Evolutionary conservation across 2,329 filamentous ascomycete species (phyloP).

Genomic region (Talaromyces pinophilus): DNA sequence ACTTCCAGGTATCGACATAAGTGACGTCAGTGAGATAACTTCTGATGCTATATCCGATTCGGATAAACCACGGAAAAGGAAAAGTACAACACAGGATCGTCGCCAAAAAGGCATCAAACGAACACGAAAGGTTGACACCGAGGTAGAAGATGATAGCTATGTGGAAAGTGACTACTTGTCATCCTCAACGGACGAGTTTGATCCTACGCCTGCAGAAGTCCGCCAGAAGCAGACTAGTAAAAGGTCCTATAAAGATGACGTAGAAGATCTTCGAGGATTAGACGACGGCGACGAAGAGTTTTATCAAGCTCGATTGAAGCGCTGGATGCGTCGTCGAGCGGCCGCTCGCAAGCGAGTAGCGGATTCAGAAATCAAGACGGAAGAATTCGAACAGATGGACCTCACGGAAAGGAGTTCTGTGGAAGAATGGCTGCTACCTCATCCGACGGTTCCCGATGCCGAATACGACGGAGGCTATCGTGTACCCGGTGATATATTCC

Average conservation of each 20-base stretch:
- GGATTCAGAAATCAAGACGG: slow-evolving; percentile 31
- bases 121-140: slow-evolving; percentile 24
- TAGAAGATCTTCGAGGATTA: slow-evolving; percentile 63
- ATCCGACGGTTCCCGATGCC: slow-evolving; percentile 78
- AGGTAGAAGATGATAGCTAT: slow-evolving; percentile 38
- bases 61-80: slow-evolving; percentile 35
- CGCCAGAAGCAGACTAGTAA: slow-evolving; percentile 30
- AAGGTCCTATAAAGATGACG: slow-evolving; percentile 36
- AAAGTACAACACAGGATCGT: slow-evolving; percentile 32
- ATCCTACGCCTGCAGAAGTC: slow-evolving; percentile 36
- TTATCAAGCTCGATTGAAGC: slow-evolving; percentile 72
- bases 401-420: slow-evolving; percentile 45
- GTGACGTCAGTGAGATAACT: slow-evolving; percentile 39
- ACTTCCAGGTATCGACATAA: slow-evolving; percentile 69
- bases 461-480: slow-evolving; percentile 72
- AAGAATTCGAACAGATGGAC: slow-evolving; percentile 31
- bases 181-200: slow-evolving; percentile 40
- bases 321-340: slow-evolving; percentile 70
- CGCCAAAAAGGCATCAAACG: slow-evolving; percentile 7
- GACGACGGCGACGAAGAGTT: slow-evolving; percentile 87
- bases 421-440: slow-evolving; percentile 78
- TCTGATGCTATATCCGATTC: slow-evolving; percentile 29
- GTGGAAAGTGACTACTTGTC: slow-evolving; percentile 36
- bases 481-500: slow-evolving; percentile 89
- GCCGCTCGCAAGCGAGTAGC: slow-evolving; percentile 56